Percentiles rank a stretch among this genome's conserved stretches.
These are phyloP conservation scores for Echeveria elegans DNA, from an alignment of 164 flowering plant genomes.

Conservation along the genomic window DNA sequence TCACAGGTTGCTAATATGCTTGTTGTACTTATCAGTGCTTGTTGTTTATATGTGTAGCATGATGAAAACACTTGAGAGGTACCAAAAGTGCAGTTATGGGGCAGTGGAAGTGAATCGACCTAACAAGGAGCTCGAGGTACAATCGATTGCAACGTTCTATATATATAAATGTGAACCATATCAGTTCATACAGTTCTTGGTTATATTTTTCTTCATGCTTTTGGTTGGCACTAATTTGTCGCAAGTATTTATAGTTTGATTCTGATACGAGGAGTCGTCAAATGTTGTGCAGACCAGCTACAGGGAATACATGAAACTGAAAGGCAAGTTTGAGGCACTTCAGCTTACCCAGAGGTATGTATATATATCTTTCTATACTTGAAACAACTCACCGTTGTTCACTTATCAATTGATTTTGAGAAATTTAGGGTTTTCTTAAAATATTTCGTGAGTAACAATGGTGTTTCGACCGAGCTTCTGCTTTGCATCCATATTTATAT, in stretches of 20 bases:
- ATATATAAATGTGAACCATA: background rate
- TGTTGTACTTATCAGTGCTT: background rate
- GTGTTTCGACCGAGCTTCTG: background rate
- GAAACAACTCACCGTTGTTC: no score
- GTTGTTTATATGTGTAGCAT: conserved; percentile 23
- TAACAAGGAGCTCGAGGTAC: conserved; percentile 44
- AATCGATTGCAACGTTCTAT: background rate
- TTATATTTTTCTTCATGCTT: background rate
- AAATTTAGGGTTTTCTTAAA: background rate
- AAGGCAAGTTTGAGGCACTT: conserved; percentile 38
- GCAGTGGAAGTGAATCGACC: conserved; percentile 39
- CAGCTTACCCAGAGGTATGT: conserved; percentile 69
- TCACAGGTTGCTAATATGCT: background rate
- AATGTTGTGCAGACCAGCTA: conserved; percentile 42
- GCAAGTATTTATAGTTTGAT: background rate
- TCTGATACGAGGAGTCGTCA: background rate
- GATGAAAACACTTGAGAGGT: conserved; percentile 49
- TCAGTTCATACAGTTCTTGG: background rate
- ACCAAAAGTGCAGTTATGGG: conserved; percentile 51
- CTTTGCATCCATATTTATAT: background rate
- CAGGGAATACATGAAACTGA: conserved; percentile 50
- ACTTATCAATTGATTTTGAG: background rate
- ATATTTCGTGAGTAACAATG: background rate
- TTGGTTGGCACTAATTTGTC: background rate
- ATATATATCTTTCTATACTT: background rate